Conservation (phyloP, 768 basidiomycete species). For the Suillus bovinus region DNA sequence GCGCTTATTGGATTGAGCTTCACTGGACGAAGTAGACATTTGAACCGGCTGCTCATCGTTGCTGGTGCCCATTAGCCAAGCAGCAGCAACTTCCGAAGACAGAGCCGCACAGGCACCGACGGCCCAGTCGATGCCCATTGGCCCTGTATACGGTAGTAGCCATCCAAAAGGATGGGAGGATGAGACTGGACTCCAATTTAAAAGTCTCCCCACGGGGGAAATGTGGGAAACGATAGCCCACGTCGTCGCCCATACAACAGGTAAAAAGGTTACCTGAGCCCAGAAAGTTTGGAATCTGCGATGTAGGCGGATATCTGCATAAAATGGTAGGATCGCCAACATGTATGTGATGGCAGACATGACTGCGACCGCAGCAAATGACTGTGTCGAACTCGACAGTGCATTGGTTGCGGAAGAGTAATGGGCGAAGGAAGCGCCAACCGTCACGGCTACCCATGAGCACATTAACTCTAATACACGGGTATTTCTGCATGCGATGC, state of each 20-base stretch:
- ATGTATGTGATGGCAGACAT: slow-evolving; percentile 46
- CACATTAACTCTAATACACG: slow-evolving; percentile 30
- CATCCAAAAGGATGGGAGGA: slow-evolving; percentile 60
- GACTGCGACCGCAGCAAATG: slow-evolving; percentile 45
- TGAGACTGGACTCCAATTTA: slow-evolving; percentile 67
- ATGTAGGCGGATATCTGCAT: slow-evolving; percentile 39
- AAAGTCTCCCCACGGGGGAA: slow-evolving; percentile 71
- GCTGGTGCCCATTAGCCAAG: slow-evolving; percentile 54
- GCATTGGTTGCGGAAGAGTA: slow-evolving; percentile 49
- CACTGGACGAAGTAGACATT: slow-evolving; percentile 8
- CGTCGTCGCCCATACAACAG: slow-evolving; percentile 63
- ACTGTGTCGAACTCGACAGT: slow-evolving; percentile 50
- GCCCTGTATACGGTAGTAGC: slow-evolving; percentile 59
- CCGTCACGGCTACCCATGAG: slow-evolving; percentile 39
- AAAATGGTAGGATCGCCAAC: slow-evolving; percentile 41
- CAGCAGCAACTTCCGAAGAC: slow-evolving; percentile 50
- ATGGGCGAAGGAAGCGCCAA: slow-evolving; percentile 44
- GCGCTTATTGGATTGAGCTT: slow-evolving; percentile 9
- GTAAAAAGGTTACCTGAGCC: slow-evolving; percentile 59
- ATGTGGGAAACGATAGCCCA: slow-evolving; percentile 56
- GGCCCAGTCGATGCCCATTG: slow-evolving; percentile 68
- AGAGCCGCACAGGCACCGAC: slow-evolving; percentile 77
- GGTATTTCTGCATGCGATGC: slow-evolving; percentile 29
- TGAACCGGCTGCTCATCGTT: slow-evolving; percentile 14
- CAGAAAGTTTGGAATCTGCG: slow-evolving; percentile 34